Base-by-base conservation (phyloP, 345 rosid species). In the Melaleuca quinquenervia region DNA sequence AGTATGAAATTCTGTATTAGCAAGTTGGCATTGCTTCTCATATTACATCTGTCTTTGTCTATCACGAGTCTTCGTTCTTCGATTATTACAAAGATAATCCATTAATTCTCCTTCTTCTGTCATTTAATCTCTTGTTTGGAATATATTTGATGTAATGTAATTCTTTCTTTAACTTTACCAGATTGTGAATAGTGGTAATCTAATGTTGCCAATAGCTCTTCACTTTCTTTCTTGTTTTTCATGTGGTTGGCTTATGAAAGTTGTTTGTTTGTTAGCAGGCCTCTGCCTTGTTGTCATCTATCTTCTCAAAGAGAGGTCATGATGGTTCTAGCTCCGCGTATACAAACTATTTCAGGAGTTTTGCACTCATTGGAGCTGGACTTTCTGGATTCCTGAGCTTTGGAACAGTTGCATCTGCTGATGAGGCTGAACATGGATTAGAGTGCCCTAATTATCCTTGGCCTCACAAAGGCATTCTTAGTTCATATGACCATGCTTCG, bases 401-500 rank as follows among this genome's bases (percentile, higher is more conserved):
- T 85, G 94, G 96, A 83, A 92, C 99, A 6, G 85, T 94, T 50
- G 98, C 98, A 82, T 92, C 99, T 84, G 98, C 99, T 53, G 99
- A 98, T 87, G 99, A 98, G 91, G 99, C 99, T 51, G 99, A 98
- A 83, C 99, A 98, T 53, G 99, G 99, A 52, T 87, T 98, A 88
- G 97, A 85, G 58, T 91, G 90, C 87, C 94, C 99, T 58, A 92
- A 41, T 87, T 98, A 98, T 92, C 99, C 99, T 82, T 98, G 99
- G 99, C 99, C 99, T 90, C 99, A 98, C 87, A 54, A 90, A 82
- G 99, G 99, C 89, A 98, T 98, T 88, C 96, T 98, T 60, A 95
- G 99, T 89, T 98, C 99, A 83, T 98, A 98, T 83, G 99, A 98
- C 89, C 99, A 98, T 92, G 96, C 99, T 52, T 96, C 99, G 99